Evolutionary conservation across 805 yeast species (phyloP).

Genomic region (Saccharomycopsis capsularis): DNA sequence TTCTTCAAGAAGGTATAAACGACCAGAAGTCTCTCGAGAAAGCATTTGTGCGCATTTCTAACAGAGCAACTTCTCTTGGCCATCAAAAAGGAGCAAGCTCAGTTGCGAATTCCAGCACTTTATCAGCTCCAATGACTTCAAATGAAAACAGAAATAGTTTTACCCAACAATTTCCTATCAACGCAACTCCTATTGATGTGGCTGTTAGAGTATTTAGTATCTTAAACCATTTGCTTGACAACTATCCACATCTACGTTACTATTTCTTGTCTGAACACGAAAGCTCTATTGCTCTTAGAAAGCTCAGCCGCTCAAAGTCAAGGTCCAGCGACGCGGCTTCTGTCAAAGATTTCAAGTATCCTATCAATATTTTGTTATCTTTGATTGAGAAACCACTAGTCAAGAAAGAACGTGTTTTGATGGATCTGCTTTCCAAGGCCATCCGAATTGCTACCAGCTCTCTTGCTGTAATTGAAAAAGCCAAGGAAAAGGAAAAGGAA

Average conservation of each 20-base stretch:
- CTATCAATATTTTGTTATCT: conserved; percentile 61
- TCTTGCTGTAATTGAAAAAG: conserved; percentile 45
- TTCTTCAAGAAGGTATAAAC: conserved; percentile 68
- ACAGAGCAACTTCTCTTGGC: conserved; percentile 35
- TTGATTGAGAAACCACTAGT: conserved; percentile 59
- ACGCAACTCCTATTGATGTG: conserved; percentile 60
- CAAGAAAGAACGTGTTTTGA: conserved; percentile 62
- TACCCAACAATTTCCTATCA: conserved; percentile 40
- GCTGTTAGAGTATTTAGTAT: conserved; percentile 76
- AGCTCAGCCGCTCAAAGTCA: conserved; percentile 29
- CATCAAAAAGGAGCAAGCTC: not conserved
- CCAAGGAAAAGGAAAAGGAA: conserved; percentile 27
- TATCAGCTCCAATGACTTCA: not conserved
- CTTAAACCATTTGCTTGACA: conserved; percentile 60
- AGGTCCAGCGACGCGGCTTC: conserved; percentile 29
- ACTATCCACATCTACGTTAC: conserved; percentile 59
- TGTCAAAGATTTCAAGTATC: conserved; percentile 48
- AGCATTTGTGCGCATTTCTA: conserved; percentile 50
- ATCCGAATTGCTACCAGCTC: conserved; percentile 75
- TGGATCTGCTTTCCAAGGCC: conserved; percentile 71
- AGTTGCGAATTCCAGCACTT: not conserved
- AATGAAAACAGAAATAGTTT: conserved; percentile 14
- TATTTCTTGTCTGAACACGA: conserved; percentile 79
- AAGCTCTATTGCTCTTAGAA: conserved; percentile 32
- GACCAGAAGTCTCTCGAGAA: conserved; percentile 56